Conservation (phyloP, 2,329 filamentous ascomycete species). For the Septoria linicola region DNA sequence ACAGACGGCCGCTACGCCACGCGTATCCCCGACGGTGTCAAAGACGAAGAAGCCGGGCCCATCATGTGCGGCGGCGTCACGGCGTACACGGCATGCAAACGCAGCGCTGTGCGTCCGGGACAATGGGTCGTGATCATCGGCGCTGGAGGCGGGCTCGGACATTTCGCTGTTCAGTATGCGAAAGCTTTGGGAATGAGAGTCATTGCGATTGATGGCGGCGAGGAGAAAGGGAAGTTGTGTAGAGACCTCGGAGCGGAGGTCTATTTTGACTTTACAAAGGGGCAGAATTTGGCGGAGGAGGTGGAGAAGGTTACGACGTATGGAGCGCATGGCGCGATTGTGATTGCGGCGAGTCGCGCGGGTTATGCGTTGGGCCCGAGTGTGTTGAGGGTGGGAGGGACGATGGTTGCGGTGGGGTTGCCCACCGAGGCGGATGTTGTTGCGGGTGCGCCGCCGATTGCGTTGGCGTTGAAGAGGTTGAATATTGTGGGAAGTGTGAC, state of each 20-base stretch:
- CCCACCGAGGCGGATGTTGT: constrained; percentile 37
- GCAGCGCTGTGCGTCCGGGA: constrained; percentile 39
- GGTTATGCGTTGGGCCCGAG: constrained; percentile 39
- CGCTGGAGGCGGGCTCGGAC: constrained; percentile 38
- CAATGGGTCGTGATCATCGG: constrained; percentile 44
- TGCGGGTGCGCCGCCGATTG: constrained; percentile 42
- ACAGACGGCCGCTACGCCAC: constrained; percentile 41
- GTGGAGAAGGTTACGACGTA: constrained; percentile 40
- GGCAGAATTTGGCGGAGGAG: constrained; percentile 39
- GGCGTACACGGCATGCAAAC: constrained; percentile 36
- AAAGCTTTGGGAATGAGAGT: constrained; percentile 41
- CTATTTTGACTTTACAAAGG: constrained; percentile 41
- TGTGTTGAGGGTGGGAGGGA: constrained; percentile 40
- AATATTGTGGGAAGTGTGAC: constrained; percentile 47
- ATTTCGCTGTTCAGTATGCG: constrained; percentile 36
- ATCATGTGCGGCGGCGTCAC: constrained; percentile 44
- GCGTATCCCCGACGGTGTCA: constrained; percentile 39
- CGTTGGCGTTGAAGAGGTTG: constrained; percentile 42
- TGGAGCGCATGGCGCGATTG: constrained; percentile 42
- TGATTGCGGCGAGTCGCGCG: constrained; percentile 39
- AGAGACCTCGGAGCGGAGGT: constrained; percentile 41
- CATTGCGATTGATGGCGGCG: constrained; percentile 42
- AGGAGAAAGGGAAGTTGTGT: constrained; percentile 40
- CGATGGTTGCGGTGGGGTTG: constrained; percentile 41
- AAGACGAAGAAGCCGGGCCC: constrained; percentile 41